Conservation (phyloP, 2,329 filamentous ascomycete species). For the Apiospora sp. region DNA sequence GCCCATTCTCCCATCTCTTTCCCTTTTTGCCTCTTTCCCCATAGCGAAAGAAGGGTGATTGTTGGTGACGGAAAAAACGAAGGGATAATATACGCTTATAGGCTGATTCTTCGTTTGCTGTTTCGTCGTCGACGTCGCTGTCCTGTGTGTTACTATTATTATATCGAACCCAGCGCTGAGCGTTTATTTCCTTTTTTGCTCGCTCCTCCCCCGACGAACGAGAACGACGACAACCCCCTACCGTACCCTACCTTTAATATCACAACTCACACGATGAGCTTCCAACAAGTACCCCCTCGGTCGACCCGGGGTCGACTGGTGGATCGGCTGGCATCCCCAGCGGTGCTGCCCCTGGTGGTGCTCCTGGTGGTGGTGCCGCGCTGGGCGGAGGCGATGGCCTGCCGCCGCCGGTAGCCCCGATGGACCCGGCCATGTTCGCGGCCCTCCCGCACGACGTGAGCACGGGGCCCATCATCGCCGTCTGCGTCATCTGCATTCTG, state of each 20-base stretch:
- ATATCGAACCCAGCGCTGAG: not conserved
- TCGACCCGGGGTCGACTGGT: not conserved
- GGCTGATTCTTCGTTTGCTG: not conserved
- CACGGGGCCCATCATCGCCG: constrained; percentile 7
- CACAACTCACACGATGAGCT: not conserved
- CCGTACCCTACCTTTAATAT: not conserved
- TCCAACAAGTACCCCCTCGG: not conserved
- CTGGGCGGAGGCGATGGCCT: constrained; percentile 14
- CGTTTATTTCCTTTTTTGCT: not conserved
- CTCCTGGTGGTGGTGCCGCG: not conserved
- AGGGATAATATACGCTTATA: not conserved
- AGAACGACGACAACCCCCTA: not conserved
- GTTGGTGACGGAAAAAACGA: not conserved
- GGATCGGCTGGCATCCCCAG: not conserved
- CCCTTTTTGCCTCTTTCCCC: not conserved
- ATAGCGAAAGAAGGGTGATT: not conserved
- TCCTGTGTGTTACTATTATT: not conserved
- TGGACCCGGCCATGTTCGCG: constrained; percentile 14
- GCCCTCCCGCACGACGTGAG: not conserved
- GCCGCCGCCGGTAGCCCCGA: not conserved
- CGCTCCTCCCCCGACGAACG: no score
- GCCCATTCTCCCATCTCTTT: not conserved
- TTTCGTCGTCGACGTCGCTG: not conserved
- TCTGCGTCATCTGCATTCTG: constrained; percentile 12
- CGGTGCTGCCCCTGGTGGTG: not conserved